Percentiles rank a stretch among this genome's conserved stretches.
Evolutionary conservation across 2,329 filamentous ascomycete species (phyloP).

Genomic region (Aspergillus terreus): DNA sequence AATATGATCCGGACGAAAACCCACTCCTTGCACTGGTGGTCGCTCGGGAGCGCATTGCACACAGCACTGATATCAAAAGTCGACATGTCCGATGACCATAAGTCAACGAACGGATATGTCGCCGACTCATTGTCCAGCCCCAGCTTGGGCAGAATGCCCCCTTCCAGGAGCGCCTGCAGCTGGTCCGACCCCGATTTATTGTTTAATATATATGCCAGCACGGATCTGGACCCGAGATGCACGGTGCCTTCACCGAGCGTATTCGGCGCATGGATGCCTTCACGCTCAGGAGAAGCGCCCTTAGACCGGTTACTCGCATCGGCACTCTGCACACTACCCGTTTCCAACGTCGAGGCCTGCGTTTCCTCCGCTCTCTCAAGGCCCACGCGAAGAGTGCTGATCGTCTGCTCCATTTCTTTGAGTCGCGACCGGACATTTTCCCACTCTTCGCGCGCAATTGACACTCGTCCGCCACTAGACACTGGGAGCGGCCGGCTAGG

Average conservation of each 20-base stretch:
- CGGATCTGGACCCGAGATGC: constrained; percentile 59
- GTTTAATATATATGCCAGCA: constrained; percentile 58
- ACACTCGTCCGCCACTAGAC: constrained; percentile 24
- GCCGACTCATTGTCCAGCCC: constrained; percentile 62
- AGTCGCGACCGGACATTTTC: constrained; percentile 40
- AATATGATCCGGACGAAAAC: constrained; percentile 14
- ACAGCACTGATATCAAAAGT: constrained; percentile 56
- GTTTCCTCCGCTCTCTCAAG: constrained; percentile 36
- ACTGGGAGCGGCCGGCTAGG: constrained; percentile 9
- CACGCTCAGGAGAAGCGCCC: constrained; percentile 38
- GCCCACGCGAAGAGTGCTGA: constrained; percentile 36
- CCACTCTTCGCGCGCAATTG: constrained; percentile 43
- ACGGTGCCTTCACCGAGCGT: constrained; percentile 58
- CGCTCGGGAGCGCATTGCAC: constrained; percentile 56
- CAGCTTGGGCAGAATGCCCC: constrained; percentile 53
- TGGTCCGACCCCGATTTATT: constrained; percentile 48
- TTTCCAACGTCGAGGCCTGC: constrained; percentile 20
- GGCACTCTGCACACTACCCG: constrained; percentile 28
- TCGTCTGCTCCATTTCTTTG: constrained; percentile 42
- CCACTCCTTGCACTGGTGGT: constrained; percentile 54
- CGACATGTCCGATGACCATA: constrained; percentile 61
- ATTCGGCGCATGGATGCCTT: constrained; percentile 60
- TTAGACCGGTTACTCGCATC: constrained; percentile 31
- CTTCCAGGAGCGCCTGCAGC: not conserved
- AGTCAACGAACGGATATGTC: constrained; percentile 62